Conservation (phyloP, 768 basidiomycete species). For the Boletus speciosus region DNA sequence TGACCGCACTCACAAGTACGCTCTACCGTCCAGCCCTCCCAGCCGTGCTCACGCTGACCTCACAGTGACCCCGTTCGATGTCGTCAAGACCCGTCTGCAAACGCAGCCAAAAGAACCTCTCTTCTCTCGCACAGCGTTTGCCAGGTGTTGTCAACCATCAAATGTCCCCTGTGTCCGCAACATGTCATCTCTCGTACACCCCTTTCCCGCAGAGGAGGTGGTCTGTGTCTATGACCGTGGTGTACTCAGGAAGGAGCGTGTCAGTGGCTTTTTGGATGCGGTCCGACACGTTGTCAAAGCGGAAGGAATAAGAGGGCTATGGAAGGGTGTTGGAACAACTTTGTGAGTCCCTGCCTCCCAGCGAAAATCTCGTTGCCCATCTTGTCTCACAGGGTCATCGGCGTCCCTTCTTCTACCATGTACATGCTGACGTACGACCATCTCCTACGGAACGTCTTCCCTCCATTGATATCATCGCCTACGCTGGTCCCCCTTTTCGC, state of each 20-base stretch:
- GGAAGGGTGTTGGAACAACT: constrained; percentile 94
- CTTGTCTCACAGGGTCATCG: constrained; percentile 59
- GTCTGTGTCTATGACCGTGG: constrained; percentile 82
- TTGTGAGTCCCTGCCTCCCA: constrained; percentile 49
- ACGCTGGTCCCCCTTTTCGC: constrained; percentile 68
- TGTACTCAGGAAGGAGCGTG: constrained; percentile 63
- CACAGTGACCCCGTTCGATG: constrained; percentile 98
- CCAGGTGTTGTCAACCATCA: constrained; percentile 68
- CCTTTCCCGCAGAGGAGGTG: constrained; percentile 56
- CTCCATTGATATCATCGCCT: constrained; percentile 53
- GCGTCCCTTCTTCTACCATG: constrained; percentile 85
- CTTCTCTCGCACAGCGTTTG: constrained; percentile 50
- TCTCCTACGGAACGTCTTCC: constrained; percentile 61
- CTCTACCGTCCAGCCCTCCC: constrained; percentile 5
- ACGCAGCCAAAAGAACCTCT: constrained; percentile 70
- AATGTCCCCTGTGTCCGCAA: constrained; percentile 56
- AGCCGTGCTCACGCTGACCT: constrained; percentile 4
- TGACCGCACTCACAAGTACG: constrained; percentile 82
- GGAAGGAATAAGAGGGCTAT: constrained; percentile 82
- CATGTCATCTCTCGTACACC: constrained; percentile 69
- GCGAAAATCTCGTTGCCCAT: constrained; percentile 7
- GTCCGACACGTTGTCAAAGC: constrained; percentile 73
- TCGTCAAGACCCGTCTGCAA: constrained; percentile 94
- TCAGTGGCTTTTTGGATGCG: constrained; percentile 85
- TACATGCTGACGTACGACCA: constrained; percentile 98